Percentiles rank a stretch among this genome's conserved stretches.
Conservation (phyloP, 306 rosid genomes). For the Prunus mongolica region DNA sequence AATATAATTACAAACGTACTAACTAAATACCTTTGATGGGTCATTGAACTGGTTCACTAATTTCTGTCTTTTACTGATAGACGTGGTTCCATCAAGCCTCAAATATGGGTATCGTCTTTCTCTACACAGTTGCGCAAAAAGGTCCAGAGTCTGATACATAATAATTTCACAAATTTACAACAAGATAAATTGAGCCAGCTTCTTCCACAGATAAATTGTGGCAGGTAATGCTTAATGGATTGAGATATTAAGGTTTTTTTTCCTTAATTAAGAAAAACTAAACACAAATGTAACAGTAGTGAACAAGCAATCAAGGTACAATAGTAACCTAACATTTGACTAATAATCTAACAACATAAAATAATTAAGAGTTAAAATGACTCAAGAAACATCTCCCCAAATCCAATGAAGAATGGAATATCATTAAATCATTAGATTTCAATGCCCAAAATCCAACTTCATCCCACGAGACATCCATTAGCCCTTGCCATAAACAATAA, state of each 20-base stretch:
- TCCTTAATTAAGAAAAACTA: too few relatives aligned
- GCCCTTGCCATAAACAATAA: too few relatives aligned
- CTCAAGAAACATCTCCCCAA: background rate
- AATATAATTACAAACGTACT: slow-evolving; percentile 7
- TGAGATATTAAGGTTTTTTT: background rate
- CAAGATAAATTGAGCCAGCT: slow-evolving; percentile 6
- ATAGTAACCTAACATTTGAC: background rate
- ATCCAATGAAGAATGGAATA: background rate
- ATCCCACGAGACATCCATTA: background rate
- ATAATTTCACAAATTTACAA: slow-evolving; percentile 22
- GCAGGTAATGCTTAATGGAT: background rate
- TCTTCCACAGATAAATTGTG: background rate
- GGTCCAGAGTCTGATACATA: slow-evolving; percentile 81
- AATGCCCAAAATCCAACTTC: background rate
- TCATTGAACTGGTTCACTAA: slow-evolving; percentile 86
- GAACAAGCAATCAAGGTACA: background rate
- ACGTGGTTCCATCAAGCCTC: slow-evolving; percentile 92
- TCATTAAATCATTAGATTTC: background rate
- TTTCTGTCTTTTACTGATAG: slow-evolving; percentile 94
- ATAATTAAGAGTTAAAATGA: background rate
- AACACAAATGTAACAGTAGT: background rate
- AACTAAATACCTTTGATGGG: slow-evolving; percentile 51
- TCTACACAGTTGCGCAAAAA: slow-evolving; percentile 89
- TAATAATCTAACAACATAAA: background rate
- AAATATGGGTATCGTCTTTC: slow-evolving; percentile 87